Base-by-base conservation (phyloP, 495 filamentous ascomycete species). In the Aspergillus egyptiacus region DNA sequence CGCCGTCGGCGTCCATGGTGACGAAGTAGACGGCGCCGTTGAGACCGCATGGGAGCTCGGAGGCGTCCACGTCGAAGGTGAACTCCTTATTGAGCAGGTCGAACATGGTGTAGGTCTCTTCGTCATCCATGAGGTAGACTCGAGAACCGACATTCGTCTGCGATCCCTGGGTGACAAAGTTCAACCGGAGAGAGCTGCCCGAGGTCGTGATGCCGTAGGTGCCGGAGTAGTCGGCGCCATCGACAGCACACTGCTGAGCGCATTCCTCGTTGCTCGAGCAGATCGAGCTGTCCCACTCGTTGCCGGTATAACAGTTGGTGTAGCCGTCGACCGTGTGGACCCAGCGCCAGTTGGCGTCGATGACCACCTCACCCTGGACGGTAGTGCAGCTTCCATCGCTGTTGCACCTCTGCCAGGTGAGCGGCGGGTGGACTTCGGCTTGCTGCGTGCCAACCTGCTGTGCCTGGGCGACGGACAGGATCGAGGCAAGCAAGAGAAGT, bases 11-110 rank as follows among this genome's bases (percentile, higher is more conserved):
- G 33, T 82, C 74, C 84, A 88, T 87, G 55, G 77, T 62, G 3
- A 77, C 71, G 5, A 87, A 72, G 62, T 88, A 88, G 18, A 88
- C 63, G 11, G 84, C 84, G 42, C 85, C 84, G 64, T 89, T 86
- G 53, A 82, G 76, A 27, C 84, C 84, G 55, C 84, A 88, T 1
- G 81, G 78, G 19, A 86, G 66, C 27, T 78, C 71, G 18, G 75
- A 80, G 20, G 80, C 67, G 47, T 88, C 84, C 0, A 86, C 82
- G 47, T 83, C 80, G 48, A 88, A 86, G 4, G 78, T 79, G 54
- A 88, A 73, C 67, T 88, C 84, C 54, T 74, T 66, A 55, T 78
- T 76, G 47, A 80, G 61, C 6, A 84, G 66, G 49, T 78, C 64
- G 55, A 85, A 69, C 33, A 75, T 70, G 60, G 83, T 66, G 59